Evolutionary conservation across 805 yeast genomes (phyloP).

Genomic region (Saturnispora besseyi): DNA sequence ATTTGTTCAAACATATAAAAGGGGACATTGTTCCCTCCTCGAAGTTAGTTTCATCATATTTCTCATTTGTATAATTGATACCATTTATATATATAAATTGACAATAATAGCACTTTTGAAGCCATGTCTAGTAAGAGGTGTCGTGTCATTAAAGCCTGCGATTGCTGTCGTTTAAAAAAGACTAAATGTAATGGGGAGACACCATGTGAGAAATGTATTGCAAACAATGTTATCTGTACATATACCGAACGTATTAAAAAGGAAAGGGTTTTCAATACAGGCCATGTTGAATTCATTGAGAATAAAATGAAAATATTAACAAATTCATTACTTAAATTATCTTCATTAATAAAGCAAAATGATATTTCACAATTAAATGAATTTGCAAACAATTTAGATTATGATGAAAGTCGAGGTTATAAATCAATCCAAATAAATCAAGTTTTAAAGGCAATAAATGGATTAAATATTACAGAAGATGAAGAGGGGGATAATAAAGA

Average conservation of each 20-base stretch:
- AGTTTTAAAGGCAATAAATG: slow-evolving; percentile 11
- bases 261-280: slow-evolving; percentile 48
- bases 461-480: not conserved
- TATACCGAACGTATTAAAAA: slow-evolving; percentile 46
- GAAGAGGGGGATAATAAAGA: not conserved
- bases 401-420: slow-evolving; percentile 11
- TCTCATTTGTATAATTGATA: too few species aligned
- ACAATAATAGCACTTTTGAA: not conserved
- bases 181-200: slow-evolving; percentile 56
- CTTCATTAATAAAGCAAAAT: slow-evolving; percentile 19
- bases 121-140: not conserved
- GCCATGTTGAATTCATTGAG: slow-evolving; percentile 56
- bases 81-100: too few species aligned
- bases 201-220: slow-evolving; percentile 48
- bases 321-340: slow-evolving; percentile 37
- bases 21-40: too few species aligned
- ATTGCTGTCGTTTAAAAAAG: slow-evolving; percentile 51
- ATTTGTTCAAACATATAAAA: too few species aligned
- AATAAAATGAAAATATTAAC: slow-evolving; percentile 45
- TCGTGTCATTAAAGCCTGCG: slow-evolving; percentile 60
- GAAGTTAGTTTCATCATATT: too few species aligned
- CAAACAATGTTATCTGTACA: slow-evolving; percentile 50
- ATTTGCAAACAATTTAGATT: slow-evolving; percentile 10
- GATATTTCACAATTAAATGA: not conserved
- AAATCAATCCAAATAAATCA: slow-evolving; percentile 36